phyloP scores from a whole-genome alignment of 345 rosid genomes.

The Hibiscus syriacus region DNA sequence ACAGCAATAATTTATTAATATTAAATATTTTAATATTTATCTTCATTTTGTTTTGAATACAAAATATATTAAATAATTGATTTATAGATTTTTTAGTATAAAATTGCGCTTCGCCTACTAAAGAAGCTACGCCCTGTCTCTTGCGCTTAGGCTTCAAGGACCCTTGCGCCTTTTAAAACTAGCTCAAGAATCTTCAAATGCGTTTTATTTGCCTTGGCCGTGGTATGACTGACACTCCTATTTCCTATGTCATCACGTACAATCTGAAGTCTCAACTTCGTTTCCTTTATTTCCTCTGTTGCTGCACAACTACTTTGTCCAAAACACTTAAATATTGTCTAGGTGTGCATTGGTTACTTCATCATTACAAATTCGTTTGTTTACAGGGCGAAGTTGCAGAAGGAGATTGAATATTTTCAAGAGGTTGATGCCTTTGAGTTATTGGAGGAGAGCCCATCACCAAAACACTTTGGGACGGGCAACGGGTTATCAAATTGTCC shows the following conservation, averaged over 20 bases:
- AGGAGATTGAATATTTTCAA: conserved; percentile 65
- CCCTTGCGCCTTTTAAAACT: no score
- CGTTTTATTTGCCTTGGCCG: neutral
- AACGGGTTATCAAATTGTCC: conserved; percentile 33
- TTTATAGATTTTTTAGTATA: no score
- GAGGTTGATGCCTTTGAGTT: conserved; percentile 92
- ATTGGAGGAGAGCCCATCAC: conserved; percentile 97
- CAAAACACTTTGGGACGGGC: conserved; percentile 62
- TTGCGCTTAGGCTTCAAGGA: no score
- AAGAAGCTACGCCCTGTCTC: no score
- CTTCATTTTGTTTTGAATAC: no score
- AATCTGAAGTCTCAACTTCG: neutral
- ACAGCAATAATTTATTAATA: no score
- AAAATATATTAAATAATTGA: no score
- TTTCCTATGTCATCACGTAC: no score
- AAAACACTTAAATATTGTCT: neutral
- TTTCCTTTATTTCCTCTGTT: neutral
- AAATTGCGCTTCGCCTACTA: no score
- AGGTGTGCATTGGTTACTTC: neutral
- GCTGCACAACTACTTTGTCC: neutral
- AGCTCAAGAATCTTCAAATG: neutral
- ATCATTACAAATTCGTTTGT: neutral
- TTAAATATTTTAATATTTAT: no score
- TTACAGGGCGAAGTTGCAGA: conserved; percentile 46
- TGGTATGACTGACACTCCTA: conserved; percentile 9